Evolutionary conservation across 2,329 filamentous ascomycete genomes (phyloP).

Genomic region (Beauveria sp.): DNA sequence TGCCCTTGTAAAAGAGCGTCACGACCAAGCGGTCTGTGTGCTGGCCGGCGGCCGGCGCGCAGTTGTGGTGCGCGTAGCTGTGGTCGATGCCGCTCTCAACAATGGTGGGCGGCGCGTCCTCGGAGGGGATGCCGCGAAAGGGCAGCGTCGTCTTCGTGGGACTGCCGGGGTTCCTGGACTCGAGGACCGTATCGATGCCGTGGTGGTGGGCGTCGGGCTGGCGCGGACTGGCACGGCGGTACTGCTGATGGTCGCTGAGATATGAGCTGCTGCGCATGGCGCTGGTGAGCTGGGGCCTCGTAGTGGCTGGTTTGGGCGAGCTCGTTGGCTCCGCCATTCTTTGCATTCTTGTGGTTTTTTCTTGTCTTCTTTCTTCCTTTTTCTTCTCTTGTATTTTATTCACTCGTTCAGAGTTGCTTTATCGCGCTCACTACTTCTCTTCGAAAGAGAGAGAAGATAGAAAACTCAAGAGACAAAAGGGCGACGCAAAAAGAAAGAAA

Average conservation of each 20-base stretch:
- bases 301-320: background rate
- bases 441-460: background rate
- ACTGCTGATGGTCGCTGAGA: slow-evolving; percentile 56
- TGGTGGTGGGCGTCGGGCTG: slow-evolving; percentile 48
- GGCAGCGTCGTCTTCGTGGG: slow-evolving; percentile 27
- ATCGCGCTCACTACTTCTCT: background rate
- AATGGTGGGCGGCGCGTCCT: slow-evolving; percentile 50
- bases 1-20: slow-evolving; percentile 55
- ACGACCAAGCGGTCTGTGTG: slow-evolving; percentile 48
- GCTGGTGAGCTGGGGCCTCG: slow-evolving; percentile 41
- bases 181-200: slow-evolving; percentile 58
- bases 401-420: background rate
- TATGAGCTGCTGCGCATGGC: slow-evolving; percentile 55
- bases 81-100: slow-evolving; percentile 57
- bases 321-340: slow-evolving; percentile 8
- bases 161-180: slow-evolving; percentile 35
- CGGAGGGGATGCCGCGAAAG: slow-evolving; percentile 55
- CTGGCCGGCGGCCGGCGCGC: slow-evolving; percentile 43
- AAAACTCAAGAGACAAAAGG: background rate
- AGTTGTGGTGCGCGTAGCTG: slow-evolving; percentile 56
- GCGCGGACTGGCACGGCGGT: slow-evolving; percentile 39
- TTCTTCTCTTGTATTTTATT: background rate
- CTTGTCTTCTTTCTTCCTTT: background rate
- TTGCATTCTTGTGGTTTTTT: background rate
- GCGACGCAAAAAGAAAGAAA: background rate